phyloP scores from a whole-genome alignment of 345 rosid species.

The Aquilaria malaccensis region DNA sequence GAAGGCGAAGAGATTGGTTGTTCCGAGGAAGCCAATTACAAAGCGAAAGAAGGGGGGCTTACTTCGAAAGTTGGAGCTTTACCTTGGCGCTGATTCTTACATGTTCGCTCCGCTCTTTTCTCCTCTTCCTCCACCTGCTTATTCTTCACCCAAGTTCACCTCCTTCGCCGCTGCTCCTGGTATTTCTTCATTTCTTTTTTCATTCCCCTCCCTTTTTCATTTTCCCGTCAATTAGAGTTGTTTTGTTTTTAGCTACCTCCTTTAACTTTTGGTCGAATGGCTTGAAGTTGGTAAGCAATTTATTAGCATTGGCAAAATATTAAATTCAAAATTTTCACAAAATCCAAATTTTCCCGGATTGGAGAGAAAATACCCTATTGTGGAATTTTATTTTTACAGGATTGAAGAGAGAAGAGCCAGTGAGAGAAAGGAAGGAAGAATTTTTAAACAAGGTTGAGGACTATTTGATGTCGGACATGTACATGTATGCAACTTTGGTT shows the following conservation, averaged over 20 bases:
- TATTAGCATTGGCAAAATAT: too few relatives aligned
- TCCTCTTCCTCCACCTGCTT: not conserved
- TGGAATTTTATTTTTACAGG: not conserved
- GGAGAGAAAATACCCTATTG: too few relatives aligned
- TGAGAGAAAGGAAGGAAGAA: not conserved
- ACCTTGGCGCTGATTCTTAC: not conserved
- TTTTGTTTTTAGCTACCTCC: not conserved
- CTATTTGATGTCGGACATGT: not conserved
- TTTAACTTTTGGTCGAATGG: too few relatives aligned
- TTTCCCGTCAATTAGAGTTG: not conserved
- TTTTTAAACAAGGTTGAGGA: not conserved
- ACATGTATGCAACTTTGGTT: not conserved
- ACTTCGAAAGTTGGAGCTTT: not conserved
- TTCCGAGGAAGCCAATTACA: slow-evolving; percentile 12
- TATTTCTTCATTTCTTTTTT: not conserved
- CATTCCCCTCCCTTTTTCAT: not conserved
- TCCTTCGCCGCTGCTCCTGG: not conserved
- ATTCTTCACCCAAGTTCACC: not conserved
- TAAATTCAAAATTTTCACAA: too few relatives aligned
- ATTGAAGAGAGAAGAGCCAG: not conserved
- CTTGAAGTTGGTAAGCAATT: too few relatives aligned
- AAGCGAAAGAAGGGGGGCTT: not conserved
- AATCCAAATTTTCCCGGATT: too few relatives aligned
- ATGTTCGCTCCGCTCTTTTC: not conserved
- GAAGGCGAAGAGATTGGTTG: slow-evolving; percentile 15